Conservation (phyloP, 129 eudicot genomes). For the Tanacetum coccineum region DNA sequence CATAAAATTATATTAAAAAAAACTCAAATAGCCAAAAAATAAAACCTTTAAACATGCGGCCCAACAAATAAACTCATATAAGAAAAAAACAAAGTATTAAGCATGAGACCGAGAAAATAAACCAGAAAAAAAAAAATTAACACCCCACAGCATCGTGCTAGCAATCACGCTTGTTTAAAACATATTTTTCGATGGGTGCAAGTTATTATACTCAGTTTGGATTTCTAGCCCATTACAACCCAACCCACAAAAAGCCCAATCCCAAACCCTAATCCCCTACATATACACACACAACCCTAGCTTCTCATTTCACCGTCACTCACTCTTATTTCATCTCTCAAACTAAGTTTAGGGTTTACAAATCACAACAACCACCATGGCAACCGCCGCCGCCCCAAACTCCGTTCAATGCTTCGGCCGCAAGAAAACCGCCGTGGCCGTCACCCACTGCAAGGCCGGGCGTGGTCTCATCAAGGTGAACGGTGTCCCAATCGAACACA, state of each 20-base stretch:
- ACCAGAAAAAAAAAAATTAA: too few relatives aligned
- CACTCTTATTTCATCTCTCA: conserved; percentile 1
- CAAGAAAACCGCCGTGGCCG: conserved; percentile 82
- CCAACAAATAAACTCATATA: too few relatives aligned
- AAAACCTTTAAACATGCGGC: too few relatives aligned
- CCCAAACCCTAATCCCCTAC: not conserved
- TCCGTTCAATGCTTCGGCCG: conserved; percentile 82
- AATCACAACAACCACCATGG: conserved; percentile 36
- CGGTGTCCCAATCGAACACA: conserved; percentile 62
- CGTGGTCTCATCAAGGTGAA: conserved; percentile 69
- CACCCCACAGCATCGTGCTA: too few relatives aligned
- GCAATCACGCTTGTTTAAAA: too few relatives aligned
- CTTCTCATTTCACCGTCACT: not conserved
- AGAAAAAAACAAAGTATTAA: too few relatives aligned
- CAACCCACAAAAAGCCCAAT: not conserved
- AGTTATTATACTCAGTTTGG: too few relatives aligned
- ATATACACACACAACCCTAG: not conserved
- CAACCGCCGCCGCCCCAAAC: conserved; percentile 35
- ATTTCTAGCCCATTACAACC: too few relatives aligned
- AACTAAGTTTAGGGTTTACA: not conserved
- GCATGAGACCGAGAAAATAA: too few relatives aligned
- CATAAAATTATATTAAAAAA: too few relatives aligned
- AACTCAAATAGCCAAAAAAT: too few relatives aligned
- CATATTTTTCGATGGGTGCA: too few relatives aligned
- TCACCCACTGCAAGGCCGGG: conserved; percentile 80